Base-by-base conservation (phyloP, 2,329 filamentous ascomycete genomes). In the Fonsecaea monophora region DNA sequence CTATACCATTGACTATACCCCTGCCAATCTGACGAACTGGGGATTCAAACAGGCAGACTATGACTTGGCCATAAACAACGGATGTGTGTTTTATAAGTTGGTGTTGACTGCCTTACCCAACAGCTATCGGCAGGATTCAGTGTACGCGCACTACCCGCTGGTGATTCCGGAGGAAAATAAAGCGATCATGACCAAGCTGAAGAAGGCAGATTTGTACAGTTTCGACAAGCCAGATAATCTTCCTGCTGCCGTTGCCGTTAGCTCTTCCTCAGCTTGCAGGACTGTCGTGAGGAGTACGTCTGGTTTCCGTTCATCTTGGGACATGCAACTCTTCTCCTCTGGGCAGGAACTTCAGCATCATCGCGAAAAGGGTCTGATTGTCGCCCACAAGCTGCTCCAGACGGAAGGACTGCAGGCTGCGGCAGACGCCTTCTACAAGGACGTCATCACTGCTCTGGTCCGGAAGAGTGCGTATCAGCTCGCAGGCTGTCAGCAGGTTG, bases 71-170 rank as follows among this genome's bases (percentile, higher is more conserved):
- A 77, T 84, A 61, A 81, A 83, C 62, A 78, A 82, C 45, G 82
- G 82, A 45, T 82, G 82, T 60, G 78, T 83, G 50, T 79, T 84
- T 69, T 84, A 84, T 75, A 84, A 84, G 73, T 76, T 84, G 12
- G 80, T 83, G 67, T 74, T 83, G 48, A 78, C 81, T 55, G 80
- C 82, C 0, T 78, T 85, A 61, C 83, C 83, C 0, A 79, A 82
- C 64, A 79, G 80, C 72, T 83, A 81, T 73, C 74, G 77, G 37
- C 77, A 77, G 0, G 76, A 82, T 67, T 83, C 81, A 0, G 77
- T 84, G 53, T 84, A 83, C 62, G 81, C 80, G 2, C 82, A 84
- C 69, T 83, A 82, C 68, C 82, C 82, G 2, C 68, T 84, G 68
- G 82, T 82, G 10, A 75, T 82, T n/a, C 82, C 82, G 2, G 74